Base-by-base conservation (phyloP, 2,329 filamentous ascomycete genomes). In the Massarina eburnea region DNA sequence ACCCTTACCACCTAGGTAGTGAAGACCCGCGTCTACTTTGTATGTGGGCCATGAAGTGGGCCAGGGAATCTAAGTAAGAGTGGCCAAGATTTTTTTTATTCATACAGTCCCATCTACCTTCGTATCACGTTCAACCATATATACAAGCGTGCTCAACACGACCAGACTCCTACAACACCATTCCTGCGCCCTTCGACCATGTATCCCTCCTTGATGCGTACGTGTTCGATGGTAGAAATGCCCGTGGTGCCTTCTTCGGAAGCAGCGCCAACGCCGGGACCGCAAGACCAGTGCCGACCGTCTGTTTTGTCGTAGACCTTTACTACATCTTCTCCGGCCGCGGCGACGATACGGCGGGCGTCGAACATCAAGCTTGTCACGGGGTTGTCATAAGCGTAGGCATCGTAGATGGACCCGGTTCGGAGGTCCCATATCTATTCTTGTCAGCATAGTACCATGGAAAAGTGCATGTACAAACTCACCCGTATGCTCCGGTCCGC, bases 271-370 rank as follows among this genome's bases (percentile, higher is more conserved):
- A 88, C 83, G 27, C 91, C 92, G 2, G 90, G 85, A 42, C 94
- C 94, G 71, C 91, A 96, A 70, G 96, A 90, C 94, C 94, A 99
- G 71, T 97, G 94, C 50, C 89, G 79, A 32, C 91, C 91, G 67
- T 99, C 94, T 3, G 90, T 86, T 79, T 97, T 97, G 75, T 99
- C 94, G 74, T 97, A 99, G 48, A 99, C 88, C 74, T 99, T 99
- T 59, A 94, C 91, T 19, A 97, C 90, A 62, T 91, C 85, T 71
- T 97, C 94, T 33, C 91, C 89, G 0, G 91, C 91, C 2, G 94
- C 92, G 41, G 88, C 83, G 26, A 94, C 91, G 57, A 99, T 99
- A 40, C 91, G 84, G 41, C 91, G 85, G 12, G 83, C 75, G 71
- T 99, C 94, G 68, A 99, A 99, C 86, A 95, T 95, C 91, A 97